Percentiles rank a stretch among this genome's conserved stretches.
phyloP scores from a whole-genome alignment of 2,329 filamentous ascomycete genomes.

The Cladosporium sp. region DNA sequence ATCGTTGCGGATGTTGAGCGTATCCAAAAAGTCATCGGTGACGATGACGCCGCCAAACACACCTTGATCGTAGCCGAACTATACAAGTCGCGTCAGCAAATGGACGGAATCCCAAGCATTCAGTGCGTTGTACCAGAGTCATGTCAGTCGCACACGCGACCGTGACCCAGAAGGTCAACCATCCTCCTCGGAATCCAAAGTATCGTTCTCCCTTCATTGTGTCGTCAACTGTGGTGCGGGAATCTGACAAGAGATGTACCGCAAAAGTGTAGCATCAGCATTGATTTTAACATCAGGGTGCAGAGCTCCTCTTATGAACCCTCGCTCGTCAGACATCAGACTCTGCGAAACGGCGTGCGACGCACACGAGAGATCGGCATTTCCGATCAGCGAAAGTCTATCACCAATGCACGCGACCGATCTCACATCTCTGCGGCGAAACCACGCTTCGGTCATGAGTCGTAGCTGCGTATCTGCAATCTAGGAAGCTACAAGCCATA shows the following conservation, averaged over 20 bases:
- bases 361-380: constrained; percentile 11
- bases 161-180: constrained; percentile 60
- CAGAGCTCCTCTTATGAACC: not conserved
- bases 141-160: constrained; percentile 49
- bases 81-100: constrained; percentile 27
- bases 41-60: constrained; percentile 60
- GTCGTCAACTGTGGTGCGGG: not conserved
- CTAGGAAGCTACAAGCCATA: not conserved
- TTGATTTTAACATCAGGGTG: not conserved
- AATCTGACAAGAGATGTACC: not conserved
- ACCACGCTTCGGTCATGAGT: constrained; percentile 9
- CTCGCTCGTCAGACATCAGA: not conserved
- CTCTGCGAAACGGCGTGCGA: not conserved
- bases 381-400: constrained; percentile 16
- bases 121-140: constrained; percentile 44
- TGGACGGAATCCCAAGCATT: not conserved
- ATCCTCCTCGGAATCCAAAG: constrained; percentile 57
- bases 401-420: constrained; percentile 7
- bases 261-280: constrained; percentile 1
- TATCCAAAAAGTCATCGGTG: constrained; percentile 54
- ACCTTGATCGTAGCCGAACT: constrained; percentile 47
- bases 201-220: constrained; percentile 44
- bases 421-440: constrained; percentile 10
- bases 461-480: not conserved
- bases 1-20: constrained; percentile 48